Base-by-base conservation (phyloP, 768 basidiomycete species). In the Mycena haematopus region DNA sequence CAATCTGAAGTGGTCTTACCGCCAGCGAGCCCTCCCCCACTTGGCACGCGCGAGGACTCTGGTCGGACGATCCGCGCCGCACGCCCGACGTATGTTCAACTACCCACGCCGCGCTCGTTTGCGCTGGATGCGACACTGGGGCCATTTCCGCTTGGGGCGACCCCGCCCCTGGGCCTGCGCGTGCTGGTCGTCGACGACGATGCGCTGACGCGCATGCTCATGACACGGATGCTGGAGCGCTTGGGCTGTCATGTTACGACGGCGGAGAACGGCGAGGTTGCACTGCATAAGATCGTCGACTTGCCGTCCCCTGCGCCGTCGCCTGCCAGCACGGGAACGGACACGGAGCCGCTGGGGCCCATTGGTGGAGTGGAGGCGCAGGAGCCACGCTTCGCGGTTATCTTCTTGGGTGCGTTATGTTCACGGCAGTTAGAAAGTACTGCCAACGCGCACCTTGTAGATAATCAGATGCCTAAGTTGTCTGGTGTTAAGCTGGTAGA, bases 131-230 rank as follows among this genome's bases (percentile, higher is more conserved):
- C 35, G n/a, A 47, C 36, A 22, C 52, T 31, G 33, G 24, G 25
- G 51, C 56, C 62, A 19, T 63, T 63, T 9, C 49, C 63, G 17
- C 57, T 40, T 60, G n/a, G 44, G 52, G 8, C 51, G 29, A 29
- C 62, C 25, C 52, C 63, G 51, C 52, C 63, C 33, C 49, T 24
- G 22, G 62, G 55, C 4, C 71, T 85, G 56, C 76, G 74, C n/a
- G 86, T 84, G 56, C 79, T 87, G 24, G 86, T 89, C 13, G 87
- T 89, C 0, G 88, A 89, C 67, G 87, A 91, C 69, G 90, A 90
- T 70, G 68, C 77, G 21, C 68, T 91, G 46, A 89, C 89, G 33
- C 80, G 89, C 36, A 82, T 77, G 49, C 75, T 91, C 58, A 90
- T 90, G 90, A 78, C 75, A 25, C 80, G 87, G 29, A 81, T 88